Conservation (phyloP, 2,329 filamentous ascomycete species). For the Penicillium aurantiogriseum region DNA sequence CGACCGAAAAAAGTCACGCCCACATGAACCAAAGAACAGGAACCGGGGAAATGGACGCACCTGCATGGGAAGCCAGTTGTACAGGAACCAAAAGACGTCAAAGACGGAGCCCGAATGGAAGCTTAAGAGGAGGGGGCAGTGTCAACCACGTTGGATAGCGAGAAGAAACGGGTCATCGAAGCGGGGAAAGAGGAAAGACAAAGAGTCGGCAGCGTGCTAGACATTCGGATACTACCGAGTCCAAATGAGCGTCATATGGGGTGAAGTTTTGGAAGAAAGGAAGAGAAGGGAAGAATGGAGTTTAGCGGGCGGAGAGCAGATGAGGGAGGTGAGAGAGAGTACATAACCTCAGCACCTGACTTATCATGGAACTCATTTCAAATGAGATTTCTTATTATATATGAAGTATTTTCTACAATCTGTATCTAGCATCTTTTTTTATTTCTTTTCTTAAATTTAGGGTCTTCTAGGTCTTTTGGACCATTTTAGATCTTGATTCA, state of each 20-base stretch:
- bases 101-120: slow-evolving; percentile 27
- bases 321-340: neutral
- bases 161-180: slow-evolving; percentile 42
- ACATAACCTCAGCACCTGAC: slow-evolving; percentile 12
- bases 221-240: slow-evolving; percentile 17
- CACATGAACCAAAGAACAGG: neutral
- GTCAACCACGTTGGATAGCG: slow-evolving; percentile 24
- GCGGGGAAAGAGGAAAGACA: slow-evolving; percentile 31
- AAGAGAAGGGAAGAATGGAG: slow-evolving; percentile 7
- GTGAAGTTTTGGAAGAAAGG: slow-evolving; percentile 13
- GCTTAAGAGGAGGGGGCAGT: slow-evolving; percentile 17
- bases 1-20: slow-evolving; percentile 5
- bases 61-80: slow-evolving; percentile 40
- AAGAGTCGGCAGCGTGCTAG: slow-evolving; percentile 13
- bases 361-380: slow-evolving; percentile 1
- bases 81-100: slow-evolving; percentile 26
- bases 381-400: neutral
- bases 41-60: slow-evolving; percentile 27
- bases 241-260: slow-evolving; percentile 15
- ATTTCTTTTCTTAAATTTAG: neutral
- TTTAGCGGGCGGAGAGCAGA: slow-evolving; percentile 4
- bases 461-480: neutral
- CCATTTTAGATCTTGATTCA: neutral
- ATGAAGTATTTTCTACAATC: neutral
- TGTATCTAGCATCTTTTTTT: neutral